phyloP scores from a whole-genome alignment of 2,329 filamentous ascomycete species.

The Thelonectria blattea region DNA sequence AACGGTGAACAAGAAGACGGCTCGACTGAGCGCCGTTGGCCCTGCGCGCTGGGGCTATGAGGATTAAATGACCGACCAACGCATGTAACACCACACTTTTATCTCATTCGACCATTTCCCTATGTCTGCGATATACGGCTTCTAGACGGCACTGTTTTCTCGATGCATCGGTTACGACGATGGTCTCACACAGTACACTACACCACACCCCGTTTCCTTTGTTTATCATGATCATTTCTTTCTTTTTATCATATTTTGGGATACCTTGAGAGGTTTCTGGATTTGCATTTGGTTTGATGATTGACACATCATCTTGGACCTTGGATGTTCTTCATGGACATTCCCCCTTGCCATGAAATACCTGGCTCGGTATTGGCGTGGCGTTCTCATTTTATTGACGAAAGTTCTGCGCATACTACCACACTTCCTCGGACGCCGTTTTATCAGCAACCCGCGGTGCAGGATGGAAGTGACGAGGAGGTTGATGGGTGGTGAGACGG shows the following conservation, averaged over 20 bases:
- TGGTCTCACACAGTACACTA: slow-evolving; percentile 24
- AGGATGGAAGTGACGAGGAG: slow-evolving; percentile 8
- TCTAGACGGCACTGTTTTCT: slow-evolving; percentile 25
- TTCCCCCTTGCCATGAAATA: slow-evolving; percentile 14
- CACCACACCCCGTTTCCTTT: slow-evolving; percentile 33
- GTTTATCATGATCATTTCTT: slow-evolving; percentile 30
- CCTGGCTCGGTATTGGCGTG: slow-evolving; percentile 15
- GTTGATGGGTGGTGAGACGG: background rate
- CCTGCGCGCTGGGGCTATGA: slow-evolving; percentile 32
- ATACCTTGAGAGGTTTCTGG: slow-evolving; percentile 23
- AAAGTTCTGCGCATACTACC: slow-evolving; percentile 3
- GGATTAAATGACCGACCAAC: slow-evolving; percentile 25
- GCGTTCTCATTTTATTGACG: slow-evolving; percentile 15
- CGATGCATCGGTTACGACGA: slow-evolving; percentile 32
- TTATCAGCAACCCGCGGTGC: background rate
- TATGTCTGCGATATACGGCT: slow-evolving; percentile 12
- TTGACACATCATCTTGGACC: slow-evolving; percentile 4
- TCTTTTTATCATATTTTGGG: slow-evolving; percentile 15
- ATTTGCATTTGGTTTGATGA: slow-evolving; percentile 22
- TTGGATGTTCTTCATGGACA: slow-evolving; percentile 5
- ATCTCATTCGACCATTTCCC: slow-evolving; percentile 7
- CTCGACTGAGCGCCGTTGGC: slow-evolving; percentile 46
- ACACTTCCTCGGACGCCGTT: background rate
- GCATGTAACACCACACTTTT: background rate
- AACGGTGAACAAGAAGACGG: slow-evolving; percentile 47